Evolutionary conservation across 2,329 filamentous ascomycete genomes (phyloP).

Genomic region (Diaporthe sp.): DNA sequence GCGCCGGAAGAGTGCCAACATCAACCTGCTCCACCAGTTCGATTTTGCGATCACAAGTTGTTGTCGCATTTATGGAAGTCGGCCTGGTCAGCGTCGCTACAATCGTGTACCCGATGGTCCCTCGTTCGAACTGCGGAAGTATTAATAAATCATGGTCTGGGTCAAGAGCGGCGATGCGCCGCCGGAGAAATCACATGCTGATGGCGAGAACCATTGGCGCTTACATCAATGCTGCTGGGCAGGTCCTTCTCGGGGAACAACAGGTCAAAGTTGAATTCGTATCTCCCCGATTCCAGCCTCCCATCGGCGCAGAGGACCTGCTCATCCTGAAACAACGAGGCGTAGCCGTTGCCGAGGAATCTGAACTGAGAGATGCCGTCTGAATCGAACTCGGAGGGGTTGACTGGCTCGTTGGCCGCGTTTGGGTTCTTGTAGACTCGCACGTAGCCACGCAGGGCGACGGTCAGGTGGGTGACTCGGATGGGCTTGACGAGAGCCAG

Average conservation of each 20-base stretch:
- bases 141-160: neutral
- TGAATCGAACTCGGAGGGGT: slow-evolving; percentile 52
- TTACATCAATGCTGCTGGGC: slow-evolving; percentile 94
- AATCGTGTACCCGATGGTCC: slow-evolving; percentile 90
- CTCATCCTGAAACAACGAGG: slow-evolving; percentile 86
- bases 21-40: slow-evolving; percentile 86
- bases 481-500: slow-evolving; percentile 79
- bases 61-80: slow-evolving; percentile 83
- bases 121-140: slow-evolving; percentile 83
- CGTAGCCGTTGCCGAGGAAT: slow-evolving; percentile 81
- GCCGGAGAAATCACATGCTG: neutral
- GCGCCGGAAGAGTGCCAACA: slow-evolving; percentile 78
- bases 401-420: slow-evolving; percentile 59
- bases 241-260: slow-evolving; percentile 53
- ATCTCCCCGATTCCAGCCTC: slow-evolving; percentile 76
- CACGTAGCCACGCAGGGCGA: slow-evolving; percentile 81
- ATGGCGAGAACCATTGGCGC: slow-evolving; percentile 46
- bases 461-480: slow-evolving; percentile 82
- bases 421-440: slow-evolving; percentile 80
- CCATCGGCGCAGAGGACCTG: slow-evolving; percentile 83
- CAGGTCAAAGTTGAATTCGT: slow-evolving; percentile 74
- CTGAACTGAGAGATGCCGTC: slow-evolving; percentile 51
- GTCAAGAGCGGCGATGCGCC: slow-evolving; percentile 1
- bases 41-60: slow-evolving; percentile 84
- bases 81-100: slow-evolving; percentile 91